Conservation (phyloP, 345 rosid genomes). For the Jatropha curcas region DNA sequence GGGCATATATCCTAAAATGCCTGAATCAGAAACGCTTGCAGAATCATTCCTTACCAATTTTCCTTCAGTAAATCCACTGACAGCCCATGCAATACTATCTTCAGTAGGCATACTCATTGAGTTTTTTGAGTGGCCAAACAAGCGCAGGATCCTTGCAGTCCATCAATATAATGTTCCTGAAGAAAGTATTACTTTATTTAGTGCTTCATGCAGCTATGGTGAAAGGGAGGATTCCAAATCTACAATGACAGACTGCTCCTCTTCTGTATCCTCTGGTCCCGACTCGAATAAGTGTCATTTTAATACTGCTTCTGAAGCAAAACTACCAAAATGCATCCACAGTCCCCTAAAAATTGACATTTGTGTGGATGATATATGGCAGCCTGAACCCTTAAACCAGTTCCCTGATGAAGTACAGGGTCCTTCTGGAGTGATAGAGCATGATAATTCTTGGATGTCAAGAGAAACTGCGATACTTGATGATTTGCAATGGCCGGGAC, state of each 20-base stretch:
- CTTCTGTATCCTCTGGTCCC: conserved; percentile 78
- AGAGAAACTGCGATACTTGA: conserved; percentile 41
- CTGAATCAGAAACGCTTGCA: conserved; percentile 84
- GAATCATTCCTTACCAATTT: conserved; percentile 88
- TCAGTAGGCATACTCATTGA: conserved; percentile 56
- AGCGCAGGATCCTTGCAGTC: conserved; percentile 50
- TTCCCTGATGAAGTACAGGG: conserved; percentile 34
- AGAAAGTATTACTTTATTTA: conserved; percentile 68
- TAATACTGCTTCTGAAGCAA: conserved; percentile 44
- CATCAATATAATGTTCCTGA: conserved; percentile 60
- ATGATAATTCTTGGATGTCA: conserved; percentile 40
- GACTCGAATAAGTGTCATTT: conserved; percentile 55
- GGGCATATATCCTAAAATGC: conserved; percentile 59
- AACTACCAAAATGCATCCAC: conserved; percentile 32
- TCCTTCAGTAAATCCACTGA: conserved; percentile 85
- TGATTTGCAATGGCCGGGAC: conserved; percentile 33
- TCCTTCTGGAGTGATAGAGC: conserved; percentile 37
- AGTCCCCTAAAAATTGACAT: conserved; percentile 34
- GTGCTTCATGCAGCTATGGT: conserved; percentile 68
- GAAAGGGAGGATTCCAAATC: conserved; percentile 92
- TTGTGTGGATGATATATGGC: conserved; percentile 42
- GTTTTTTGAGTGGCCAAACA: conserved; percentile 63
- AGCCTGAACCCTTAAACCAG: conserved; percentile 37
- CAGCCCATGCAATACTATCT: conserved; percentile 82
- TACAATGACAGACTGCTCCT: conserved; percentile 84